Percentiles rank a stretch among this genome's conserved stretches.
Evolutionary conservation across 352 stramenopile genomes (phyloP).

Genomic region (Elongisporangium prolatum): DNA sequence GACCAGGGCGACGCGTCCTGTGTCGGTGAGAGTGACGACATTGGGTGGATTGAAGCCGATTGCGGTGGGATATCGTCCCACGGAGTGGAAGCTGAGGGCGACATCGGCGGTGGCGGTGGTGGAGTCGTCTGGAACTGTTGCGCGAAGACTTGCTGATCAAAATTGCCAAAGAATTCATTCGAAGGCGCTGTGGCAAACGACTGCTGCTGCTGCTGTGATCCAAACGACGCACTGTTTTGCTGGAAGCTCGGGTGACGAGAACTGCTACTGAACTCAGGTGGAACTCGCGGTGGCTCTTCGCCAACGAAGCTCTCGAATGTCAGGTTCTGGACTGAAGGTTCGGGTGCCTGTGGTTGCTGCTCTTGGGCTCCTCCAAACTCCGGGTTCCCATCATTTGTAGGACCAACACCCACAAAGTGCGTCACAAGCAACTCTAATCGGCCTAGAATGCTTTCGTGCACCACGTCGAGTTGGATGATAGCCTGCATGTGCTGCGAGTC

Average conservation of each 20-base stretch:
- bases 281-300: slow-evolving; percentile 15
- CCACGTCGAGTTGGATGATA: slow-evolving; percentile 34
- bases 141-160: neutral
- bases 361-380: slow-evolving; percentile 13
- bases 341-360: slow-evolving; percentile 2
- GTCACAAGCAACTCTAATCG: slow-evolving; percentile 37
- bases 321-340: slow-evolving; percentile 33
- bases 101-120: slow-evolving; percentile 4
- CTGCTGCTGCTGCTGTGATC: neutral
- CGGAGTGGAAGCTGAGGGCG: slow-evolving; percentile 14
- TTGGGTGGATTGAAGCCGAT: slow-evolving; percentile 8
- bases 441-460: slow-evolving; percentile 33
- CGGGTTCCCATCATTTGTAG: slow-evolving; percentile 10
- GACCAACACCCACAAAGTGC: slow-evolving; percentile 7
- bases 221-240: neutral
- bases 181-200: neutral
- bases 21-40: neutral
- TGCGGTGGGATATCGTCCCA: slow-evolving; percentile 37
- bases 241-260: neutral
- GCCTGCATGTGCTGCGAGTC: slow-evolving; percentile 48
- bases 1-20: neutral
- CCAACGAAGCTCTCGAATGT: slow-evolving; percentile 71
- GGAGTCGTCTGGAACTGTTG: neutral
- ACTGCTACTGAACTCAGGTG: neutral
- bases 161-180: neutral